Evolutionary conservation across 345 rosid genomes (phyloP), one percentile per base, ranked within the genome.

Genomic region (Erysimum cheiranthoides): DNA sequence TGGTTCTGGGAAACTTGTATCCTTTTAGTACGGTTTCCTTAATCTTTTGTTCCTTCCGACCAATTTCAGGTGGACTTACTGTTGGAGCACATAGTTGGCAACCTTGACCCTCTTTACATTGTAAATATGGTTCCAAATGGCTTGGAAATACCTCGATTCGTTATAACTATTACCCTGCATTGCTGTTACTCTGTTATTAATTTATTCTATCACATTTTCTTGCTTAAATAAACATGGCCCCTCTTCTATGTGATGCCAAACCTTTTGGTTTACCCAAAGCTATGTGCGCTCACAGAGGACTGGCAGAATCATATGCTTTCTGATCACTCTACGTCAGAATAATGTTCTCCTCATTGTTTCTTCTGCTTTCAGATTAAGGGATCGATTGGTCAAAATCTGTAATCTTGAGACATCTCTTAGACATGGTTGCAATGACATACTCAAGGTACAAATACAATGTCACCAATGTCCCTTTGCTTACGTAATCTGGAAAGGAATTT

Each of bases 61-160:
- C 39, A 80, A 75, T 85, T 78, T 70, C 82, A 94, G 98, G 98
- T 96, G 28, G 98, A 98, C 31, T 82, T 96, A 77, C 68, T 93
- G 82, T 82, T 96, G 78, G 99, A 96, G 83, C 99, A 96, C 86
- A 96, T 98, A 4, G 98, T 96, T 67, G 99, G 99, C 73, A 89
- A 96, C 85, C 98, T 93, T 9, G 97, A 96, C 80, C 99, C 98
- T 74, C 86, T 93, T 38, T 89, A 93, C 78, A 96, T 96, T 57
- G 99, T 96, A 78, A 96, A 93, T 77, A 87, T 87, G 93, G 94
- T 96, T 75, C 99, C 98, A 56, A 91, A 90, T 82, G 99, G 99
- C 66, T 79, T 96, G 87, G 96, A 96, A 81, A 96, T 96, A 81
- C 99, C 98, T 74, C 90, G 93, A 97, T 96, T 73, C 87, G 97